These are phyloP conservation scores for Suhomyces yuchorum DNA, from an alignment of 1,139 yeast species.

Conservation along the genomic window DNA sequence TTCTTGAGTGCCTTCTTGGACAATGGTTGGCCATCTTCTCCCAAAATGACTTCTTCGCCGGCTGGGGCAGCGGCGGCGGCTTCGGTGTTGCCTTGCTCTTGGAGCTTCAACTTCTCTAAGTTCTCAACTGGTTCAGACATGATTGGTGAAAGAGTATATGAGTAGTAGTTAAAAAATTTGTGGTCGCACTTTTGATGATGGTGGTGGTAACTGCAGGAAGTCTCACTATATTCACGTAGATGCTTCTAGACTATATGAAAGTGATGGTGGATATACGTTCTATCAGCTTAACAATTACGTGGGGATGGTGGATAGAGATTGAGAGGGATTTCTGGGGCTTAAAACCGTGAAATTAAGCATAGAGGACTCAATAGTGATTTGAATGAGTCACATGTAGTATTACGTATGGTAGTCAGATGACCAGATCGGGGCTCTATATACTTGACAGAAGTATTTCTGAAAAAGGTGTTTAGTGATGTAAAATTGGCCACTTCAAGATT, in stretches of 20 bases:
- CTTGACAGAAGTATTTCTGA: too few species aligned
- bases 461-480: too few species aligned
- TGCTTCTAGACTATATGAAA: background rate
- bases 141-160: background rate
- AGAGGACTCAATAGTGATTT: background rate
- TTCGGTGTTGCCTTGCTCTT: slow-evolving; percentile 21
- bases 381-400: background rate
- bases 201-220: slow-evolving; percentile 1
- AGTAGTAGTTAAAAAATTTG: slow-evolving; percentile 7
- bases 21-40: slow-evolving; percentile 90
- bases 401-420: background rate
- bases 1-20: slow-evolving; percentile 95
- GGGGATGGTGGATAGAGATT: too few species aligned
- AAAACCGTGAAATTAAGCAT: too few species aligned
- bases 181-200: slow-evolving; percentile 2
- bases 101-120: slow-evolving; percentile 35
- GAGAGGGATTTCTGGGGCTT: too few species aligned
- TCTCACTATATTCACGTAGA: background rate
- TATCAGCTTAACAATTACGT: too few species aligned
- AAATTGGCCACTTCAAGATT: too few species aligned
- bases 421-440: too few species aligned
- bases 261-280: too few species aligned
- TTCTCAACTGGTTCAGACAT: slow-evolving; percentile 41
- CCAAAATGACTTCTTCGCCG: slow-evolving; percentile 45
- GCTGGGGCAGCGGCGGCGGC: slow-evolving; percentile 20